Conservation (phyloP, 306 rosid genomes). For the Comarum palustre region DNA sequence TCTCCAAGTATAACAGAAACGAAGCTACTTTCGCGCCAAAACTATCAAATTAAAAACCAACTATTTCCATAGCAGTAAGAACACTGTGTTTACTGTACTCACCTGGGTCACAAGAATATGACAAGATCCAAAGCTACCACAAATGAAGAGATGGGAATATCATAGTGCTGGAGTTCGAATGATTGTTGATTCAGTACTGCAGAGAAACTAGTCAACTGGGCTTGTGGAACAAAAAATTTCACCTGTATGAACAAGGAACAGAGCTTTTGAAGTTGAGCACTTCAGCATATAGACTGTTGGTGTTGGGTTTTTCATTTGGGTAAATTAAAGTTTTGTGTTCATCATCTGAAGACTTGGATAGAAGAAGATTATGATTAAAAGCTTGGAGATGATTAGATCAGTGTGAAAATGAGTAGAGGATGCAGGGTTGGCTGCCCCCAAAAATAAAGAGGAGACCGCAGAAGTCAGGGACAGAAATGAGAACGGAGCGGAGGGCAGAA, state of each 20-base stretch:
- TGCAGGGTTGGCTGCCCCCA: neutral
- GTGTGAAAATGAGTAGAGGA: neutral
- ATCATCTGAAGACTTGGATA: neutral
- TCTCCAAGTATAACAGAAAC: neutral
- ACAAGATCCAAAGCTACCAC: slow-evolving; percentile 11
- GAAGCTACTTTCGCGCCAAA: slow-evolving; percentile 14
- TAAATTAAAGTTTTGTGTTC: neutral
- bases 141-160: neutral
- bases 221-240: neutral
- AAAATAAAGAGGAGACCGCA: neutral
- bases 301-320: neutral
- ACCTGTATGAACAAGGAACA: neutral
- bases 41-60: neutral
- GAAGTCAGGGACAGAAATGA: neutral
- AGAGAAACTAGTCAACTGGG: neutral
- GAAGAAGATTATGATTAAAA: neutral
- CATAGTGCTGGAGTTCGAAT: neutral
- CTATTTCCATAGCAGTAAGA: neutral
- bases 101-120: neutral
- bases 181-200: neutral
- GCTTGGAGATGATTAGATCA: neutral
- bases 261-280: neutral
- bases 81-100: neutral
- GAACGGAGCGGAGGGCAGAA: neutral
- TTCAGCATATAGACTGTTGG: neutral